A percentile compares a stretch with the other conserved stretches of the same genome.
phyloP scores from a whole-genome alignment of 768 basidiomycete species.

The Agrocybe pediades region DNA sequence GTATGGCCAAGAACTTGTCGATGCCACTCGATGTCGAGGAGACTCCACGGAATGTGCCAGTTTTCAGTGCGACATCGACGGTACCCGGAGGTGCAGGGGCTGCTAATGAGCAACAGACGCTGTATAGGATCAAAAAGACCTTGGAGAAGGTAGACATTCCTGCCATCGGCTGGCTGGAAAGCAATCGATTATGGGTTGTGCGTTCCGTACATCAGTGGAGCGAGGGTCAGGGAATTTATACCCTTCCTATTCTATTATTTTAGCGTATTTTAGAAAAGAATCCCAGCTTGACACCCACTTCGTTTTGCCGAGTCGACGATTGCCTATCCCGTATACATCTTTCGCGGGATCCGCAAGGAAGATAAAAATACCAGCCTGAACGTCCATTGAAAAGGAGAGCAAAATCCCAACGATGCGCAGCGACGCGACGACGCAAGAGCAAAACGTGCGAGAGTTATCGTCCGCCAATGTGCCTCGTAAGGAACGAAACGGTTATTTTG shows the following conservation, averaged over 20 bases:
- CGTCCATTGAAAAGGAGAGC: neutral
- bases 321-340: neutral
- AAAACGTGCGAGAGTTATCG: neutral
- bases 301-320: neutral
- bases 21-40: slow-evolving; percentile 40
- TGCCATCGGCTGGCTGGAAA: neutral
- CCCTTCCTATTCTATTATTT: neutral
- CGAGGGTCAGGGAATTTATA: too few relatives aligned
- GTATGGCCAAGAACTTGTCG: slow-evolving; percentile 64
- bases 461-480: neutral
- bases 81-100: slow-evolving; percentile 14
- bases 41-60: slow-evolving; percentile 51
- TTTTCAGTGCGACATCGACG: slow-evolving; percentile 40
- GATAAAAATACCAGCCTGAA: neutral
- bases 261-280: neutral
- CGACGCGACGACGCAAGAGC: neutral
- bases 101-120: slow-evolving; percentile 2
- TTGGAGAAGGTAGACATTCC: neutral
- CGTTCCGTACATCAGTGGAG: too few relatives aligned
- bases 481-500: neutral
- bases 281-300: neutral
- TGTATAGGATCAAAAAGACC: slow-evolving; percentile 3
- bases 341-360: neutral
- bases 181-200: neutral
- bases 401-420: neutral